Percentiles rank a stretch among this genome's conserved stretches.
Evolutionary conservation across 495 filamentous ascomycete species (phyloP).

Genomic region (Xylaria acuta): DNA sequence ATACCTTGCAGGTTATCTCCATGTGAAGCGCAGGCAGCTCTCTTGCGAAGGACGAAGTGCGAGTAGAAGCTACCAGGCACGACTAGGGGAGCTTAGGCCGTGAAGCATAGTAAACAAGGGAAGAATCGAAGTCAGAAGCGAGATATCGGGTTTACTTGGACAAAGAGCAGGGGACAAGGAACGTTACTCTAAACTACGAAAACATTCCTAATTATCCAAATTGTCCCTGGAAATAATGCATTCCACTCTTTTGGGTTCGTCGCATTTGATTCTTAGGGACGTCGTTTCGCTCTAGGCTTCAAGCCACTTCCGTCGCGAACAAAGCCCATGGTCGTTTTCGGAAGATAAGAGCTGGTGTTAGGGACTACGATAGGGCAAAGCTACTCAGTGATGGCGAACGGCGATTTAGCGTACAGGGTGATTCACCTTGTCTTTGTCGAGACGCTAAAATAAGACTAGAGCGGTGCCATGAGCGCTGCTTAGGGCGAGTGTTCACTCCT

Average conservation of each 20-base stretch:
- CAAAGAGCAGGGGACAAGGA: constrained; percentile 23
- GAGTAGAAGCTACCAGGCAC: neutral
- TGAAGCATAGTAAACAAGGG: constrained; percentile 18
- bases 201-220: constrained; percentile 5
- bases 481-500: neutral
- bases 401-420: neutral
- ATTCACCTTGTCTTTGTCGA: neutral
- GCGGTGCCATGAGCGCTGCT: neutral
- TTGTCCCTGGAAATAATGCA: neutral
- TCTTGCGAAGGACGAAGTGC: neutral
- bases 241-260: constrained; percentile 12
- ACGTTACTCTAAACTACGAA: constrained; percentile 1
- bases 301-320: constrained; percentile 18
- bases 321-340: constrained; percentile 21
- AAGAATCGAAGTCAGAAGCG: constrained; percentile 5
- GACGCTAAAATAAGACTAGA: neutral
- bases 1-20: constrained; percentile 3
- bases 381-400: neutral
- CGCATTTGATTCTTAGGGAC: neutral
- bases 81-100: constrained; percentile 2
- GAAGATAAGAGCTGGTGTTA: neutral
- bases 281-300: neutral
- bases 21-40: neutral
- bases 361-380: neutral
- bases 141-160: constrained; percentile 19